Evolutionary conservation across 164 flowering plant genomes (phyloP).

Genomic region (Vitis labrusca): DNA sequence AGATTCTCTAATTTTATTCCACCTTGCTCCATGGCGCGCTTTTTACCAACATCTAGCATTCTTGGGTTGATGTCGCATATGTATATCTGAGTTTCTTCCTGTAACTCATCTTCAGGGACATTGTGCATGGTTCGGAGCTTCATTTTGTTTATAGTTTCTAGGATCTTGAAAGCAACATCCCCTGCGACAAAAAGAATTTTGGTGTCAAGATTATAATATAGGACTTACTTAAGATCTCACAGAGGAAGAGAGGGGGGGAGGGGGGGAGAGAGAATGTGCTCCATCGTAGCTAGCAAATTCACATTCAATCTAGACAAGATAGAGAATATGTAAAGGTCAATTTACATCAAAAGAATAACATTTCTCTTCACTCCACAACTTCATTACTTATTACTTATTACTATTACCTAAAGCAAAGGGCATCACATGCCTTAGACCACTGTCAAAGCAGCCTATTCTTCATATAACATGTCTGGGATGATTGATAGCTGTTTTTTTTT

Average conservation of each 20-base stretch:
- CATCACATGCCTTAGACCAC: no score
- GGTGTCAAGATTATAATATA: conserved; percentile 1
- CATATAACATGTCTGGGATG: no score
- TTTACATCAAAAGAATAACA: no score
- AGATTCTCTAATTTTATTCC: conserved; percentile 4
- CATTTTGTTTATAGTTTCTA: conserved; percentile 58
- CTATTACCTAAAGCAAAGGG: no score
- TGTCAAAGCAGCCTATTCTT: no score
- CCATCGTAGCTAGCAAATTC: no score
- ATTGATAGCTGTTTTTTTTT: no score
- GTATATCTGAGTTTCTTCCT: conserved; percentile 70
- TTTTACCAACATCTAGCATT: conserved; percentile 92
- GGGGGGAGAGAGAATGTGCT: no score
- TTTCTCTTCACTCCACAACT: no score
- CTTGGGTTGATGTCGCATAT: conserved; percentile 95
- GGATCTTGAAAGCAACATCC: conserved; percentile 91
- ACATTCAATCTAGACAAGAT: no score
- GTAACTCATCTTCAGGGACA: conserved; percentile 45
- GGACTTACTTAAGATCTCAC: not conserved
- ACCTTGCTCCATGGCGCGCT: conserved; percentile 87
- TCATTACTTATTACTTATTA: no score
- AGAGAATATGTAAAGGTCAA: no score
- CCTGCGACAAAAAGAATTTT: conserved; percentile 43
- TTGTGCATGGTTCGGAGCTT: conserved; percentile 54
- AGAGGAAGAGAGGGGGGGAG: not conserved